These are phyloP conservation scores for Cicer pinnatifidum DNA, from an alignment of 306 rosid genomes.

Conservation along the genomic window DNA sequence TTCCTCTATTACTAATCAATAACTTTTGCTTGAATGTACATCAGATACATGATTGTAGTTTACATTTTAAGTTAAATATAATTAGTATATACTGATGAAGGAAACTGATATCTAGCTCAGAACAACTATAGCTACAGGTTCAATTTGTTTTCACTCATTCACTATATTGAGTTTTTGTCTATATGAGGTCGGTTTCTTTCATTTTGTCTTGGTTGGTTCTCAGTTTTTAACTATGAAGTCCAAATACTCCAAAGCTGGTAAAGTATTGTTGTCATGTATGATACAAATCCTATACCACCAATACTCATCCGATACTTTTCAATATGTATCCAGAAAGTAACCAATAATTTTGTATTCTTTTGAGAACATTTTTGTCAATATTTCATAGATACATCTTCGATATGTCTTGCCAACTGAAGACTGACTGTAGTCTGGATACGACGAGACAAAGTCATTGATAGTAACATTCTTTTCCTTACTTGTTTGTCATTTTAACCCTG, in stretches of 20 bases:
- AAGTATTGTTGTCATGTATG: neutral
- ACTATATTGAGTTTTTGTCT: constrained; percentile 11
- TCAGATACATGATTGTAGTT: constrained; percentile 12
- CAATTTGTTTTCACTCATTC: constrained; percentile 18
- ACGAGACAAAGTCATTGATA: neutral
- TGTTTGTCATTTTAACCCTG: neutral
- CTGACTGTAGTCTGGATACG: neutral
- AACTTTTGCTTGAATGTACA: constrained; percentile 20
- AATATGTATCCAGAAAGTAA: neutral
- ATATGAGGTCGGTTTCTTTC: neutral
- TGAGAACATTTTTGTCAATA: neutral
- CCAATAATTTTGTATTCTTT: neutral
- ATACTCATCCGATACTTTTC: neutral
- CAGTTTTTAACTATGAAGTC: neutral
- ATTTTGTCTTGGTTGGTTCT: neutral
- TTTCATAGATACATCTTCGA: neutral
- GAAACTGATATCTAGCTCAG: constrained; percentile 24
- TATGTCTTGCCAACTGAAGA: neutral
- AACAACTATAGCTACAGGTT: neutral
- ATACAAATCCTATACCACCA: neutral
- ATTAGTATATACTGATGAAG: constrained; percentile 24
- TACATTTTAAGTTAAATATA: constrained; percentile 27
- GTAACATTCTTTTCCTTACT: neutral
- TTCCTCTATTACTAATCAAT: constrained; percentile 9
- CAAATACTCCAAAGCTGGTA: neutral